Percentiles rank a stretch among this genome's conserved stretches.
Evolutionary conservation across 352 stramenopile genomes (phyloP).

Genomic region (Globisporangium paddicum): DNA sequence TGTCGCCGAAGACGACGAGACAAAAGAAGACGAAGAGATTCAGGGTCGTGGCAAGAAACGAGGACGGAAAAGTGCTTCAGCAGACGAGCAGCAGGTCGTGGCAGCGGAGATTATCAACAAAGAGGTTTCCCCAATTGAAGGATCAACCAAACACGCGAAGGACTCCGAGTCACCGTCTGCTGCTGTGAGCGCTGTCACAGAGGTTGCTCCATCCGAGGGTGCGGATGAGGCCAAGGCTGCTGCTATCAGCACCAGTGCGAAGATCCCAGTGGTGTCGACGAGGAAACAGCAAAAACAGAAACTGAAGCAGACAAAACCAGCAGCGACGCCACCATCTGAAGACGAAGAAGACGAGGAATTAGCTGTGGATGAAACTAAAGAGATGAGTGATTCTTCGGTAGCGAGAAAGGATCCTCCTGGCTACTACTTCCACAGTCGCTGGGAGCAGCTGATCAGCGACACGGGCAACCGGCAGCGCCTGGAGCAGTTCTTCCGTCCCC

Average conservation of each 20-base stretch:
- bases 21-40: neutral
- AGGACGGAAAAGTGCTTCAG: neutral
- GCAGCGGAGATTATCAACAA: neutral
- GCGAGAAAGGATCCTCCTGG: neutral
- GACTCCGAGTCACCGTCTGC: neutral
- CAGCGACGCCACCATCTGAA: neutral
- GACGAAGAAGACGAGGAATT: neutral
- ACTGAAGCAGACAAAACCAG: neutral
- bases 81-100: neutral
- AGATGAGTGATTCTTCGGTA: neutral
- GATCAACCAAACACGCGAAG: neutral
- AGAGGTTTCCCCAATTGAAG: neutral
- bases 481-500: slow-evolving; percentile 11
- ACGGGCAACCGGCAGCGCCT: neutral
- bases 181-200: neutral
- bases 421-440: slow-evolving; percentile 11
- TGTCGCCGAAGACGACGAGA: neutral
- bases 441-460: slow-evolving; percentile 10
- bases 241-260: neutral
- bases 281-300: slow-evolving; percentile 6
- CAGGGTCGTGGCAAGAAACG: slow-evolving; percentile 3
- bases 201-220: neutral
- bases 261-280: neutral
- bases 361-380: neutral
- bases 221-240: neutral